These are phyloP conservation scores for Mycogone perniciosa DNA, from an alignment of 2,329 filamentous ascomycete genomes.

Conservation along the genomic window DNA sequence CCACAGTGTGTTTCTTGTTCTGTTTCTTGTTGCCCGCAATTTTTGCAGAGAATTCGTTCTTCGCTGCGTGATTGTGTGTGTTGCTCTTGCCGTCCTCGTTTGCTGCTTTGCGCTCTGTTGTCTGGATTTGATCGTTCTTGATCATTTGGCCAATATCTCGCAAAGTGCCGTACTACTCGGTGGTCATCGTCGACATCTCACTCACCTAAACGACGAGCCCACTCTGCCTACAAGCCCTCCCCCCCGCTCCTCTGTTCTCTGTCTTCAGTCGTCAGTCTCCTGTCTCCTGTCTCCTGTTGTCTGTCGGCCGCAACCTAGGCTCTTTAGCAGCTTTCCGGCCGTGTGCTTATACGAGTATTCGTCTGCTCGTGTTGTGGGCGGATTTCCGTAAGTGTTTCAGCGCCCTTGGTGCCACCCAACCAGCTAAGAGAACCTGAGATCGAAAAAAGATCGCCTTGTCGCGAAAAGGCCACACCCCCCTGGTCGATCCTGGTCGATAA, in stretches of 20 bases:
- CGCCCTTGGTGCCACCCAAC: constrained; percentile 11
- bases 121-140: constrained; percentile 5
- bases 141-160: constrained; percentile 8
- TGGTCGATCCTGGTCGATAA: constrained; percentile 22
- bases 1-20: constrained; percentile 7
- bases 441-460: constrained; percentile 13
- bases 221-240: too few relatives aligned
- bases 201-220: not conserved
- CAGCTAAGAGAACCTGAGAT: constrained; percentile 11
- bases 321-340: too few relatives aligned
- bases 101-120: not conserved
- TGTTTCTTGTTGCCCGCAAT: constrained; percentile 8
- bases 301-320: too few relatives aligned
- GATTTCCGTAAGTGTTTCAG: constrained; percentile 21
- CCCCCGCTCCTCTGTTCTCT: too few relatives aligned
- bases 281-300: too few relatives aligned
- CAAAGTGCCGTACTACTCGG: not conserved
- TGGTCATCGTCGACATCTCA: not conserved
- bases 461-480: constrained; percentile 18
- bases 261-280: too few relatives aligned
- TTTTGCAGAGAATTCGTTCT: constrained; percentile 8
- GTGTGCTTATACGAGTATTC: too few relatives aligned
- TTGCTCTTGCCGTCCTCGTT: constrained; percentile 2
- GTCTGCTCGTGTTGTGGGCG: not conserved
- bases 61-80: constrained; percentile 8